phyloP scores from a whole-genome alignment of 345 rosid species.

The Eucalyptus lansdowneana region DNA sequence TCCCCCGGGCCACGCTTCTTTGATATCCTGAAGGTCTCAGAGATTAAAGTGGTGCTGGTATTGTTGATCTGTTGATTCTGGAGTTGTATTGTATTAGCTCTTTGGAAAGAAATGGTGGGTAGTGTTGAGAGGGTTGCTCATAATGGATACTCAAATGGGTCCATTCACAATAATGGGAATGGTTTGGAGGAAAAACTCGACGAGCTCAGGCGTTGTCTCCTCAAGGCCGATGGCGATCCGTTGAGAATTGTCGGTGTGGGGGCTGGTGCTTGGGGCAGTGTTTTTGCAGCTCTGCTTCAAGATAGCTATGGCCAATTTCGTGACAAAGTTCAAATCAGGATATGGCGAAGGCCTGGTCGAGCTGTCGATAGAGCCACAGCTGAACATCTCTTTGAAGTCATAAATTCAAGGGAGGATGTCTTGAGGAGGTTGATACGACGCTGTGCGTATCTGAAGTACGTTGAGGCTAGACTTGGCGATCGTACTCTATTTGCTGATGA shows the following conservation, averaged over 20 bases:
- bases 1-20: background rate
- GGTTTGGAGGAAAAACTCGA: conserved; percentile 59
- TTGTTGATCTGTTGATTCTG: background rate
- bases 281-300: conserved; percentile 64
- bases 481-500: conserved; percentile 65
- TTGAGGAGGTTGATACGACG: conserved; percentile 66
- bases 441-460: conserved; percentile 73
- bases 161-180: conserved; percentile 23
- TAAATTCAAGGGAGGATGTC: conserved; percentile 72
- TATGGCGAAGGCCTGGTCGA: conserved; percentile 68
- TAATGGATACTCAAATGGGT: conserved; percentile 21
- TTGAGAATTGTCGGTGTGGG: conserved; percentile 73
- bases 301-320: conserved; percentile 60
- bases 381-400: conserved; percentile 68
- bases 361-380: conserved; percentile 65
- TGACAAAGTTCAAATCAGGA: conserved; percentile 62
- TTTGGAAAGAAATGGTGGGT: conserved; percentile 40
- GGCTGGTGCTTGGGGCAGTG: conserved; percentile 91
- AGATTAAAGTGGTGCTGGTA: background rate
- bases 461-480: conserved; percentile 71
- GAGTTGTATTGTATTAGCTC: background rate
- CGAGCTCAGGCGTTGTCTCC: conserved; percentile 39
- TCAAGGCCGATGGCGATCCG: conserved; percentile 54
- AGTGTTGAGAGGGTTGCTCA: conserved; percentile 16
- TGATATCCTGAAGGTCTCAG: background rate